Conservation (phyloP, 148 eudicot species). For the Amaranthus hypochondriacus region DNA sequence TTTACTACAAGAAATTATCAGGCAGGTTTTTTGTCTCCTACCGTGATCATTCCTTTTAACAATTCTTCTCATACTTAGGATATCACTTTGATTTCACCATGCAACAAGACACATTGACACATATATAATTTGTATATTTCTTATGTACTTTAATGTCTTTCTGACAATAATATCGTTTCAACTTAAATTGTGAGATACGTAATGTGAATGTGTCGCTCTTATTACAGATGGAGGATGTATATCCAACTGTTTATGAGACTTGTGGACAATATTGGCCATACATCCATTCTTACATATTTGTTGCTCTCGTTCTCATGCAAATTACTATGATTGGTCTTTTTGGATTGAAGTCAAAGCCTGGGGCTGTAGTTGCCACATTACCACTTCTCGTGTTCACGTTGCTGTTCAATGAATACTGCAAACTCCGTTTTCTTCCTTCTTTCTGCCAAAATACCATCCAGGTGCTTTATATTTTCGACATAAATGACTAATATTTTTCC, state of each 20-base stretch:
- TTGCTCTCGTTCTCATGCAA: conserved; percentile 72
- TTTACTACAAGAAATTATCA: no score
- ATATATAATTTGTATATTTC: not conserved
- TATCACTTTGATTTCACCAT: no score
- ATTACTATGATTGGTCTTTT: conserved; percentile 91
- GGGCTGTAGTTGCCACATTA: conserved; percentile 68
- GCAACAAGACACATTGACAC: no score
- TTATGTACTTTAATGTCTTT: not conserved
- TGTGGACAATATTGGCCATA: conserved; percentile 90
- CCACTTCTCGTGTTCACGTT: conserved; percentile 64
- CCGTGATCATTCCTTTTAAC: no score
- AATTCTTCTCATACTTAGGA: no score
- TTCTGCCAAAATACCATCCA: conserved; percentile 49
- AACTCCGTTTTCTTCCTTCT: conserved; percentile 78
- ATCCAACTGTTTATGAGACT: conserved; percentile 72
- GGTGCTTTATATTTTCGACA: conserved; percentile 35
- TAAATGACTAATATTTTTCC: not conserved
- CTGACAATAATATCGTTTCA: not conserved
- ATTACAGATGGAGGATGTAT: conserved; percentile 86
- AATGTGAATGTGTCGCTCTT: not conserved
- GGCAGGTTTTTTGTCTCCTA: no score
- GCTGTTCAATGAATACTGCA: conserved; percentile 86
- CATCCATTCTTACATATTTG: conserved; percentile 65
- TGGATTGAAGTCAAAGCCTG: conserved; percentile 87
- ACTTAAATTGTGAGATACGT: not conserved